Evolutionary conservation across 768 basidiomycete species (phyloP).

Genomic region (Thelephora ganbajun): DNA sequence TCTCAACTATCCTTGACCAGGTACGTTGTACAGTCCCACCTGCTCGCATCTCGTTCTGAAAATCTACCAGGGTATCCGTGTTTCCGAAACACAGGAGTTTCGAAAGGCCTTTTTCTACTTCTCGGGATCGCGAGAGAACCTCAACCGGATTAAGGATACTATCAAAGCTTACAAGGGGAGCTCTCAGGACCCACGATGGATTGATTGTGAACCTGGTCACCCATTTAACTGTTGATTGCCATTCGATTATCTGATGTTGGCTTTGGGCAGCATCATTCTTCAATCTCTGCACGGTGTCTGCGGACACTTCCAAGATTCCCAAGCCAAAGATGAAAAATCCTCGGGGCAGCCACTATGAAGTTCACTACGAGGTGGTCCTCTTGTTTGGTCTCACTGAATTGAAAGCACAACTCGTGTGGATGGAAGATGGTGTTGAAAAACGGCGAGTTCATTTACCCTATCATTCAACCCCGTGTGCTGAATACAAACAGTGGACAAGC

Average conservation of each 20-base stretch:
- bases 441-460: too few relatives aligned
- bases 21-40: not conserved
- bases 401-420: conserved; percentile 31
- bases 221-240: not conserved
- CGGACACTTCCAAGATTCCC: conserved; percentile 18
- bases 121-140: not conserved
- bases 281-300: conserved; percentile 20
- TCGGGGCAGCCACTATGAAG: conserved; percentile 12
- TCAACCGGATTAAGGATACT: conserved; percentile 12
- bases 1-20: not conserved
- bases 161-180: conserved; percentile 20
- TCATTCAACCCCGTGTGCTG: too few relatives aligned
- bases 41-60: not conserved
- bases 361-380: conserved; percentile 25
- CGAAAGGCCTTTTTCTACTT: not conserved
- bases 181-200: conserved; percentile 17
- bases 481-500: too few relatives aligned
- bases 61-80: not conserved
- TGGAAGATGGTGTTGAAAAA: conserved; percentile 11
- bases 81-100: not conserved
- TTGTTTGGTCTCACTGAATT: conserved; percentile 31
- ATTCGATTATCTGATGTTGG: not conserved
- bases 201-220: conserved; percentile 20
- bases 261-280: conserved; percentile 17
- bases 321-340: not conserved